Percentiles rank a stretch among this genome's conserved stretches.
Evolutionary conservation across 768 basidiomycete species (phyloP).

Genomic region (Amanita fuliginea): DNA sequence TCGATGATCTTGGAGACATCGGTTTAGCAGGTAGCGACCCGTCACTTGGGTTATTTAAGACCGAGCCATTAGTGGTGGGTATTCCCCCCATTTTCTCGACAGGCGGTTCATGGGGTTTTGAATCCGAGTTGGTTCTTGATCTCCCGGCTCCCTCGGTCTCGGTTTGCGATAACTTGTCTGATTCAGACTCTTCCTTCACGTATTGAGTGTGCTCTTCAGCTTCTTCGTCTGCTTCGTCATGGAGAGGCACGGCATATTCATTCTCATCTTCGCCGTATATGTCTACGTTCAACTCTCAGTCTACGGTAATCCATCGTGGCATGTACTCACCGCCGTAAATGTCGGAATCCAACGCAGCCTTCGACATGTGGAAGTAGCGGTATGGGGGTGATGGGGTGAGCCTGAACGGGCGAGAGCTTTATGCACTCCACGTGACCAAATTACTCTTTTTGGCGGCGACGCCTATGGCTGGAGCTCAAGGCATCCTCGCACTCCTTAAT

Average conservation of each 20-base stretch:
- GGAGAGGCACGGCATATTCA: slow-evolving; percentile 20
- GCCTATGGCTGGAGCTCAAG: no score
- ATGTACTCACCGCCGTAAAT: slow-evolving; percentile 22
- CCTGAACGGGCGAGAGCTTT: not conserved
- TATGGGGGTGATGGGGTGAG: not conserved
- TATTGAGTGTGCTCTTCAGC: slow-evolving; percentile 11
- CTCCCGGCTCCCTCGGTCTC: not conserved
- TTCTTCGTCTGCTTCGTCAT: slow-evolving; percentile 20
- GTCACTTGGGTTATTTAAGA: slow-evolving; percentile 12
- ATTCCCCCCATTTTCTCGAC: not conserved
- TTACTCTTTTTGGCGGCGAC: no score
- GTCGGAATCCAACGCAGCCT: slow-evolving; percentile 19
- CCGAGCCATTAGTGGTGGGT: not conserved
- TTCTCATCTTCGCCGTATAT: slow-evolving; percentile 44
- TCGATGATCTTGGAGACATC: slow-evolving; percentile 14
- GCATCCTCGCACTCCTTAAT: no score
- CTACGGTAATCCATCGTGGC: slow-evolving; percentile 19
- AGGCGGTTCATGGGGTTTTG: not conserved
- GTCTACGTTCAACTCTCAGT: slow-evolving; percentile 21
- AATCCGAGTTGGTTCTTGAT: slow-evolving; percentile 5
- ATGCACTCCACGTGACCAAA: not conserved
- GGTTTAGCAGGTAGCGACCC: slow-evolving; percentile 19
- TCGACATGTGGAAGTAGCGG: slow-evolving; percentile 1
- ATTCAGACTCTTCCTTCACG: slow-evolving; percentile 5
- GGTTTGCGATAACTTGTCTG: not conserved